Conservation (phyloP, 768 basidiomycete species). For the Suillus sp. region DNA sequence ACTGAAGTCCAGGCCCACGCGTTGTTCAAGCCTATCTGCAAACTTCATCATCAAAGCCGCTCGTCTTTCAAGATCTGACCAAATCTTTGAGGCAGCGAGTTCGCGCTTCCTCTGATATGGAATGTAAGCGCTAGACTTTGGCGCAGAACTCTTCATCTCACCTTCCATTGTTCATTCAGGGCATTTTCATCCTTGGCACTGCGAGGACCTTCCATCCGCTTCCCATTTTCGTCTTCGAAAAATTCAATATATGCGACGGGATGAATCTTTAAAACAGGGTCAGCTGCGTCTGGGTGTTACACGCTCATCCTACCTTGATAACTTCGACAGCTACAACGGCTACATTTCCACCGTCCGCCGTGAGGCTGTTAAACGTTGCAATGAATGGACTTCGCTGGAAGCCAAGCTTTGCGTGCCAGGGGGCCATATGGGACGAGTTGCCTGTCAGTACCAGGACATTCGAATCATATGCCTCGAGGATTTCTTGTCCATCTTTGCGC, state of each 20-base stretch:
- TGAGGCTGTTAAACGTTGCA: slow-evolving; percentile 77
- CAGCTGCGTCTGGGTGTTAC: slow-evolving; percentile 5
- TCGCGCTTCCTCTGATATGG: slow-evolving; percentile 55
- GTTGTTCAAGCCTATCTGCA: slow-evolving; percentile 63
- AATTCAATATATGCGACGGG: slow-evolving; percentile 84
- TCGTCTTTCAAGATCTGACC: slow-evolving; percentile 58
- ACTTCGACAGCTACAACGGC: slow-evolving; percentile 75
- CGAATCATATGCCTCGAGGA: slow-evolving; percentile 76
- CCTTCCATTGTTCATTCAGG: slow-evolving; percentile 71
- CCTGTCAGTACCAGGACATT: slow-evolving; percentile 69
- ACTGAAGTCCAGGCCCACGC: slow-evolving; percentile 49
- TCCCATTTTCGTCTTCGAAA: slow-evolving; percentile 48
- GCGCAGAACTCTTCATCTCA: slow-evolving; percentile 33
- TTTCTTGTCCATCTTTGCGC: slow-evolving; percentile 76
- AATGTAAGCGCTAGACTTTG: slow-evolving; percentile 9
- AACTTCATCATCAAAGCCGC: slow-evolving; percentile 56
- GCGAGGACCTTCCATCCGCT: slow-evolving; percentile 58
- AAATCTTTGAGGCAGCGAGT: slow-evolving; percentile 57
- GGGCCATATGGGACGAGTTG: slow-evolving; percentile 83
- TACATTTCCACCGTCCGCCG: slow-evolving; percentile 78
- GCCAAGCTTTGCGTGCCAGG: slow-evolving; percentile 90
- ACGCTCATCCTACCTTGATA: slow-evolving; percentile 48
- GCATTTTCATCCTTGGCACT: slow-evolving; percentile 68
- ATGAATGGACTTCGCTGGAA: slow-evolving; percentile 68
- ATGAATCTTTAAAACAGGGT: slow-evolving; percentile 50